Percentiles rank a stretch among this genome's conserved stretches.
These are phyloP conservation scores for Torulaspora pretoriensis DNA, from an alignment of 1,139 yeast species.

Conservation along the genomic window DNA sequence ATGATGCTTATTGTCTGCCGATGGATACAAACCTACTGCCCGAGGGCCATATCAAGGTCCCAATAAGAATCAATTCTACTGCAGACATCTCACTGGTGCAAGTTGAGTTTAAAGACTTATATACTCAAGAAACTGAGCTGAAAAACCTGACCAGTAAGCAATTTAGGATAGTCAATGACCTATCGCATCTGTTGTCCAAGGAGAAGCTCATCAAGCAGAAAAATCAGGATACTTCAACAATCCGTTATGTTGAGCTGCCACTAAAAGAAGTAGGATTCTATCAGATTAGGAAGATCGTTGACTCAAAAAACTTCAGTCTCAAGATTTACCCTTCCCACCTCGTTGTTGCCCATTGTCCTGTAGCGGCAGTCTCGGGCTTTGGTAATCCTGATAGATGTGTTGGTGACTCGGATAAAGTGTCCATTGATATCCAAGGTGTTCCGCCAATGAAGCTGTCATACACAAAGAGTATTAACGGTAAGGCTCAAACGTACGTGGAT, in stretches of 20 bases:
- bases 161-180: slow-evolving; percentile 43
- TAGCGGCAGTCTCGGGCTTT: slow-evolving; percentile 44
- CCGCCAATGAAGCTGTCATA: slow-evolving; percentile 69
- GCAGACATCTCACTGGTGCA: slow-evolving; percentile 66
- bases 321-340: slow-evolving; percentile 62
- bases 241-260: slow-evolving; percentile 51
- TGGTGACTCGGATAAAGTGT: slow-evolving; percentile 54
- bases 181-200: slow-evolving; percentile 39
- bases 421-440: slow-evolving; percentile 61
- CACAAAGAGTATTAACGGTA: slow-evolving; percentile 51
- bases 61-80: slow-evolving; percentile 79
- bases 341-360: slow-evolving; percentile 73
- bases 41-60: slow-evolving; percentile 45
- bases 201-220: slow-evolving; percentile 25
- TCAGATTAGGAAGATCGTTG: slow-evolving; percentile 60
- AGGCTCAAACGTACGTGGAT: slow-evolving; percentile 42
- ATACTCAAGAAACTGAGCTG: slow-evolving; percentile 45
- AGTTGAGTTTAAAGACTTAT: slow-evolving; percentile 57
- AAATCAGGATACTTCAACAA: slow-evolving; percentile 33
- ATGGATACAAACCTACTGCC: slow-evolving; percentile 33
- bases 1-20: slow-evolving; percentile 60
- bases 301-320: slow-evolving; percentile 58
- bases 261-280: slow-evolving; percentile 69
- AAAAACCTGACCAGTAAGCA: slow-evolving; percentile 57
- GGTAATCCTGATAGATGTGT: slow-evolving; percentile 54